Evolutionary conservation across 805 yeast genomes (phyloP), one percentile per base, ranked within the genome.

Genomic region (Jamesozyma spencerorum): DNA sequence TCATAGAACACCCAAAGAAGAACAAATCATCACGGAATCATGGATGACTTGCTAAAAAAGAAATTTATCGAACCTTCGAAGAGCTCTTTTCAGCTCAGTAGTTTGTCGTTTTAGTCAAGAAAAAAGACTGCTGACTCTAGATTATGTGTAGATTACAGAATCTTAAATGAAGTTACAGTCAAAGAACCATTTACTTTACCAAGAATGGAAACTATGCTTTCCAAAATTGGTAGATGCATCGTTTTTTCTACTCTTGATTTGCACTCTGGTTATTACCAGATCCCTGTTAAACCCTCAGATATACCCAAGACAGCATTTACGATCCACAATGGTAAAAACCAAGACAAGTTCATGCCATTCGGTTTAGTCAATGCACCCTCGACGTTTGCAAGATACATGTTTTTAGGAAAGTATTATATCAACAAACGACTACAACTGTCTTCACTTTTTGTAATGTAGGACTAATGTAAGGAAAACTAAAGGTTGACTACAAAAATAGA

Each of bases 71-170:
- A 24, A 11, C 27, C 27, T 8, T 24, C 27, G 11, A 24, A 24
- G 11, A 7, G 27, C 27, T n/a, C n/a, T n/a, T n/a, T n/a, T n/a
- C n/a, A n/a, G n/a, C n/a, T n/a, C n/a, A n/a, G n/a, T n/a, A n/a
- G n/a, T n/a, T n/a, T n/a, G 38, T 48, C 12, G 47, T 48, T 1
- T 22, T 48, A n/a, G 48, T 47, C 18, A 37, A 36, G 27, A 46
- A 40, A 35, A 42, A 40, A 24, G 52, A 48, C n/a, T 28, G 45
- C 31, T 4, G 18, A 43, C 1, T 45, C 33, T 28, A 18, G 43
- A 11, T 18, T 46, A 1, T 43, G 43, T 36, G 43, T 46, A 2
- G 49, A 46, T 20, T 46, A 46, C 30, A 29, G 45, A 3, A 38
- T 36, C 1, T 30, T 46, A 18, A n/a, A 46, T 19, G 31, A 38